These are phyloP conservation scores for Forsythia suspensa DNA, from an alignment of 257 asterid species.

Conservation along the genomic window DNA sequence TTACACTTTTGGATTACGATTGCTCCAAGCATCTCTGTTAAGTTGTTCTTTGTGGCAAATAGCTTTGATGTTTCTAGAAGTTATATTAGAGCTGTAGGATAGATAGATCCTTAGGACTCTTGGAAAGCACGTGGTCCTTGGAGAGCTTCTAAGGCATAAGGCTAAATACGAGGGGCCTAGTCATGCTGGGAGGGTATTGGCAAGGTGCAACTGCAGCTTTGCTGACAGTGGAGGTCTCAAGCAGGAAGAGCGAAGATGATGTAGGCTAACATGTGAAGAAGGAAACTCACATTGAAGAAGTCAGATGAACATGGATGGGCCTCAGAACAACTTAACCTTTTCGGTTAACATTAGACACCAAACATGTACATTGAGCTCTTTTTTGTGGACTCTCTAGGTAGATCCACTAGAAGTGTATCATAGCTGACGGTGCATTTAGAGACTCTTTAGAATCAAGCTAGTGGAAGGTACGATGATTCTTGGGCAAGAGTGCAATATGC, in stretches of 20 bases:
- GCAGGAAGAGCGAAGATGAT: neutral
- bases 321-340: neutral
- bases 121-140: neutral
- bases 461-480: neutral
- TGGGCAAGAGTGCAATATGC: neutral
- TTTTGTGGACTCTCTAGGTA: neutral
- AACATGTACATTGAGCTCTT: neutral
- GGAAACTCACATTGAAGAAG: neutral
- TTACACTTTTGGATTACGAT: neutral
- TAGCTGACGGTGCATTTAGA: neutral
- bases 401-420: neutral
- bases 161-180: neutral
- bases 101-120: neutral
- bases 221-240: neutral
- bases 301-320: neutral
- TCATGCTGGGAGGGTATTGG: neutral
- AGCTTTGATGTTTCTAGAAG: neutral
- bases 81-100: neutral
- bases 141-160: neutral
- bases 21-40: neutral
- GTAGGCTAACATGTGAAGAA: neutral
- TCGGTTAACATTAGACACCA: neutral
- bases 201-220: neutral
- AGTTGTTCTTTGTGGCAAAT: neutral
- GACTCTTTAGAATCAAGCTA: neutral